phyloP scores from a whole-genome alignment of 2,329 filamentous ascomycete species.

The Ambrosiella beaveri region DNA sequence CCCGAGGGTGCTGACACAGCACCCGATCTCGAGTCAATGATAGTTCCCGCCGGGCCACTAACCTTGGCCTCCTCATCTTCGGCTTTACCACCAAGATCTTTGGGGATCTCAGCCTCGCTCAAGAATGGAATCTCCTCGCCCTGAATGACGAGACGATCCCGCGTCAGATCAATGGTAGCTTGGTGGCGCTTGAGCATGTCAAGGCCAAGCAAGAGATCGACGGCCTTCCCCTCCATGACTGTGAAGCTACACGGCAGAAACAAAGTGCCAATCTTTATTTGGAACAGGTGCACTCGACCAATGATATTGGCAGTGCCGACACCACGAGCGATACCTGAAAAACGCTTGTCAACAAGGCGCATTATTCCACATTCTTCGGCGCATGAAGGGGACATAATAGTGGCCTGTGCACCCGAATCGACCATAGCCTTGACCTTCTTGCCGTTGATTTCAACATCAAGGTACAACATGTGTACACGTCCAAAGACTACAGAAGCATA shows the following conservation, averaged over 20 bases:
- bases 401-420: conserved; percentile 92
- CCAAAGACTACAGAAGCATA: conserved; percentile 53
- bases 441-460: conserved; percentile 87
- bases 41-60: conserved; percentile 70
- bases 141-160: conserved; percentile 74
- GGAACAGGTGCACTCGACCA: conserved; percentile 84
- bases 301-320: conserved; percentile 91
- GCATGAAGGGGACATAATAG: conserved; percentile 93
- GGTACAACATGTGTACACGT: conserved; percentile 87
- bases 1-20: conserved; percentile 33
- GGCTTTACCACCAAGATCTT: conserved; percentile 57
- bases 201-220: conserved; percentile 79
- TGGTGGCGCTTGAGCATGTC: conserved; percentile 97
- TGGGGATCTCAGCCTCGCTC: conserved; percentile 88
- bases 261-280: conserved; percentile 78
- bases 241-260: conserved; percentile 91
- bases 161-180: conserved; percentile 73
- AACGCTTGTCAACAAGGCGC: conserved; percentile 83
- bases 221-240: conserved; percentile 96
- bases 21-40: conserved; percentile 69
- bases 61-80: conserved; percentile 67
- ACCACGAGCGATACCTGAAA: conserved; percentile 77
- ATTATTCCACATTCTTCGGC: conserved; percentile 90
- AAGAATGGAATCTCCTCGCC: conserved; percentile 79
- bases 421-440: conserved; percentile 88